These are phyloP conservation scores for Apiospora arundinis DNA, from an alignment of 2,329 filamentous ascomycete genomes.

Conservation along the genomic window DNA sequence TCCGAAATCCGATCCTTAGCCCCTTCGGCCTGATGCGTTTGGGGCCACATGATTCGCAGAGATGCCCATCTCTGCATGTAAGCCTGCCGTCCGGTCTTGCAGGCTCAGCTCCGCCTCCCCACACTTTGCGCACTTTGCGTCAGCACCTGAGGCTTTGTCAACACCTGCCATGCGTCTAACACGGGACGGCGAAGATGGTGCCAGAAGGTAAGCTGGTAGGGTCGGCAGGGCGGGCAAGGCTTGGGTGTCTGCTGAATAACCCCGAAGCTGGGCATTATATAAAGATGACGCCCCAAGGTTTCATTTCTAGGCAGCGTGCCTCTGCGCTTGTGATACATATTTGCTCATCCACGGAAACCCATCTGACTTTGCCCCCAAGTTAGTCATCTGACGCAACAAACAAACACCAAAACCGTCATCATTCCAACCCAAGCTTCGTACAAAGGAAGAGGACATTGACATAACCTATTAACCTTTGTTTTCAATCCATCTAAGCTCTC, in stretches of 20 bases:
- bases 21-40: neutral
- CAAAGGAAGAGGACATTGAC: neutral
- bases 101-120: constrained; percentile 5
- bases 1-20: neutral
- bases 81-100: constrained; percentile 5
- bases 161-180: neutral
- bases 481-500: neutral
- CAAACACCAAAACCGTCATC: neutral
- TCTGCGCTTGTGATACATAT: constrained; percentile 1
- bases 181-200: neutral
- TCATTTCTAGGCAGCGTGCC: neutral
- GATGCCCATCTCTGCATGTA: neutral
- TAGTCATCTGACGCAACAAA: constrained; percentile 8
- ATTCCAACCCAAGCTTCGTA: neutral
- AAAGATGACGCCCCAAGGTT: constrained; percentile 5
- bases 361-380: neutral
- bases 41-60: neutral
- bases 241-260: constrained; percentile 13
- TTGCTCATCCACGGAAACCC: neutral
- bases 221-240: neutral
- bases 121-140: constrained; percentile 9
- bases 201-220: neutral
- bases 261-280: constrained; percentile 13
- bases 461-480: neutral
- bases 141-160: constrained; percentile 1